Evolutionary conservation across 2,329 filamentous ascomycete genomes (phyloP).

Genomic region (Leptodontidium sp.): DNA sequence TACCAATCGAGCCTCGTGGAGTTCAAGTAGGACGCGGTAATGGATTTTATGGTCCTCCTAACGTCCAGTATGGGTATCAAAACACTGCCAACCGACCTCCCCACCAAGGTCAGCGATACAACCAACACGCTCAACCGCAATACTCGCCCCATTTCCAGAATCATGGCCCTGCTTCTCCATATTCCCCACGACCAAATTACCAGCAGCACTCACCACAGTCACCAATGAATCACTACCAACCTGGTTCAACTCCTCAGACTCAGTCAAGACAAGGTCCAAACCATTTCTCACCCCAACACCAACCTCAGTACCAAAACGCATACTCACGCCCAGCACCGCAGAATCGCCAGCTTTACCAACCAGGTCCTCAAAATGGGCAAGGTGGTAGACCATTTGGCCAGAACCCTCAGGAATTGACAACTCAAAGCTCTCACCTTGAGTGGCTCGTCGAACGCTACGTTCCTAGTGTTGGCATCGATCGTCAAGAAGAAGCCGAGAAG

Average conservation of each 20-base stretch:
- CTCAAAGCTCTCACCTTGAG: slow-evolving; percentile 60
- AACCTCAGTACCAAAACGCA: slow-evolving; percentile 22
- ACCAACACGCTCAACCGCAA: slow-evolving; percentile 32
- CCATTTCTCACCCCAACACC: slow-evolving; percentile 20
- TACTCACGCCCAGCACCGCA: slow-evolving; percentile 36
- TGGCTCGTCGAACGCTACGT: slow-evolving; percentile 51
- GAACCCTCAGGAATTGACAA: slow-evolving; percentile 54
- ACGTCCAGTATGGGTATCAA: slow-evolving; percentile 11
- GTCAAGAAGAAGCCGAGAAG: slow-evolving; percentile 72
- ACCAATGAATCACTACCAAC: slow-evolving; percentile 40
- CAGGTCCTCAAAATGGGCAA: slow-evolving; percentile 32
- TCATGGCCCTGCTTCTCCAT: slow-evolving; percentile 35
- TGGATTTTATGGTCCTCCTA: slow-evolving; percentile 21
- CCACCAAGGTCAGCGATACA: slow-evolving; percentile 35
- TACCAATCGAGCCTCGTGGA: slow-evolving; percentile 57
- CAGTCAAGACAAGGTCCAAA: slow-evolving; percentile 28
- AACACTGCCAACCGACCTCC: slow-evolving; percentile 13
- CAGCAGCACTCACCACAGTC: slow-evolving; percentile 45
- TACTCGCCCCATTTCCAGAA: slow-evolving; percentile 37
- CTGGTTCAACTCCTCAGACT: slow-evolving; percentile 25
- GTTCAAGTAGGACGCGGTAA: slow-evolving; percentile 42
- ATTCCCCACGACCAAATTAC: slow-evolving; percentile 29
- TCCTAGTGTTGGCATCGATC: slow-evolving; percentile 62
- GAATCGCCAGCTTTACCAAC: slow-evolving; percentile 46
- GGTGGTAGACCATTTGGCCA: slow-evolving; percentile 29